Evolutionary conservation across 495 filamentous ascomycete genomes (phyloP).

Genomic region (Podospora comata): DNA sequence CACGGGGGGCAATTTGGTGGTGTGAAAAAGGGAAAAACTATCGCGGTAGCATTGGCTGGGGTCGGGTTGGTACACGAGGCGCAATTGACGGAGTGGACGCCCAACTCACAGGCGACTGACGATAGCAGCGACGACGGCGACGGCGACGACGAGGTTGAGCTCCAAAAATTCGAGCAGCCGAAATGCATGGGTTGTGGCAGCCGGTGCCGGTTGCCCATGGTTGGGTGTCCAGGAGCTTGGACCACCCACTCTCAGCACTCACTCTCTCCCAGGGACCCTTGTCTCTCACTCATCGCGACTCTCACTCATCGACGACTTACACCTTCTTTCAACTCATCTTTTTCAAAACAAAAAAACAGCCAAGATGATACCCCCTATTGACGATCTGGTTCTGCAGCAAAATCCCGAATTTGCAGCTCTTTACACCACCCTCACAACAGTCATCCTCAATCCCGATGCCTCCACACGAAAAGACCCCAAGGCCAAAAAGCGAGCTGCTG

Average conservation of each 20-base stretch:
- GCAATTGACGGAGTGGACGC: background rate
- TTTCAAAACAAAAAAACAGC: background rate
- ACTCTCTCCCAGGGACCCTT: conserved; percentile 26
- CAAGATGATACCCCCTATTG: conserved; percentile 64
- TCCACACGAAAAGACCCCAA: conserved; percentile 55
- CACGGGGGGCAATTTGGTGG: background rate
- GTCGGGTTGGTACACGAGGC: background rate
- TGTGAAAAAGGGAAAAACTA: background rate
- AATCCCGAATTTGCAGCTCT: conserved; percentile 65
- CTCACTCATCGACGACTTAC: background rate
- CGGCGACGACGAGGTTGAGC: background rate
- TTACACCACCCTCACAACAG: conserved; percentile 57
- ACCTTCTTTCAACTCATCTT: background rate
- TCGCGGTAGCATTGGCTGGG: background rate
- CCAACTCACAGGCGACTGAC: background rate
- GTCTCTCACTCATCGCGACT: background rate
- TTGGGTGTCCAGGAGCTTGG: background rate
- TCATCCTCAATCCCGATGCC: conserved; percentile 58
- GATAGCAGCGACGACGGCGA: background rate
- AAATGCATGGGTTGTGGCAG: conserved; percentile 8
- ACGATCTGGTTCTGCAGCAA: conserved; percentile 55
- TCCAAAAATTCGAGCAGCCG: conserved; percentile 25
- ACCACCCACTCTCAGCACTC: conserved; percentile 1
- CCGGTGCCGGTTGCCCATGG: background rate
- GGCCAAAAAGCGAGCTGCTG: conserved; percentile 52